phyloP scores from a whole-genome alignment of 345 rosid species.

The Citrus inodora region DNA sequence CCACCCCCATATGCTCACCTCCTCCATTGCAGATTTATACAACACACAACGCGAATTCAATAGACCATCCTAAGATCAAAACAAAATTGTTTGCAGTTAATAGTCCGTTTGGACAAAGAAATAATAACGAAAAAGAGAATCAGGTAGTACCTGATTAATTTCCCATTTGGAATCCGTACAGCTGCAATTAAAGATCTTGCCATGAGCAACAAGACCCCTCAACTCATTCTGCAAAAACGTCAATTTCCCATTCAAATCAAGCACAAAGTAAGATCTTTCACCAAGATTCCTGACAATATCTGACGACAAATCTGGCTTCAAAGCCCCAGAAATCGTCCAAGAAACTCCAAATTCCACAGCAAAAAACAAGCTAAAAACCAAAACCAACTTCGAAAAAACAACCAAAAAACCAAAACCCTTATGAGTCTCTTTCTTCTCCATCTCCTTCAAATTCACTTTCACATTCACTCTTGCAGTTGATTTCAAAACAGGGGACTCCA shows the following conservation, averaged over 20 bases:
- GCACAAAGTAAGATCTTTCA: constrained; percentile 40
- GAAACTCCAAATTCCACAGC: constrained; percentile 47
- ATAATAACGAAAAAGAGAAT: neutral
- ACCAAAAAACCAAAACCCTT: neutral
- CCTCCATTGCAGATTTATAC: constrained; percentile 70
- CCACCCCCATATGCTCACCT: constrained; percentile 95
- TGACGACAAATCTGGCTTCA: constrained; percentile 40
- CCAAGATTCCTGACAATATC: constrained; percentile 43
- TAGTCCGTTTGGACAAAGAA: neutral
- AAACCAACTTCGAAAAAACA: constrained; percentile 21
- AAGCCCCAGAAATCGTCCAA: constrained; percentile 27
- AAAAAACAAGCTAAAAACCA: constrained; percentile 39
- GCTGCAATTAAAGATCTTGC: constrained; percentile 51
- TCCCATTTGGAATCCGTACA: constrained; percentile 50
- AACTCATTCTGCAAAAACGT: constrained; percentile 51
- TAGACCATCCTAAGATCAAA: constrained; percentile 46
- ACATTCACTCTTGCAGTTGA: constrained; percentile 34
- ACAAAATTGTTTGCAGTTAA: neutral
- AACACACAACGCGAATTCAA: constrained; percentile 61
- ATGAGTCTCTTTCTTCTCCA: constrained; percentile 18
- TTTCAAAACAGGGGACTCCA: constrained; percentile 38
- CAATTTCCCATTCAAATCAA: constrained; percentile 40
- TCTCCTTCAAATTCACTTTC: constrained; percentile 7
- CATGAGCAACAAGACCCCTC: constrained; percentile 22
- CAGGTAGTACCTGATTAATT: constrained; percentile 49